phyloP scores from a whole-genome alignment of 257 asterid genomes.

The Haberlea rhodopensis region DNA sequence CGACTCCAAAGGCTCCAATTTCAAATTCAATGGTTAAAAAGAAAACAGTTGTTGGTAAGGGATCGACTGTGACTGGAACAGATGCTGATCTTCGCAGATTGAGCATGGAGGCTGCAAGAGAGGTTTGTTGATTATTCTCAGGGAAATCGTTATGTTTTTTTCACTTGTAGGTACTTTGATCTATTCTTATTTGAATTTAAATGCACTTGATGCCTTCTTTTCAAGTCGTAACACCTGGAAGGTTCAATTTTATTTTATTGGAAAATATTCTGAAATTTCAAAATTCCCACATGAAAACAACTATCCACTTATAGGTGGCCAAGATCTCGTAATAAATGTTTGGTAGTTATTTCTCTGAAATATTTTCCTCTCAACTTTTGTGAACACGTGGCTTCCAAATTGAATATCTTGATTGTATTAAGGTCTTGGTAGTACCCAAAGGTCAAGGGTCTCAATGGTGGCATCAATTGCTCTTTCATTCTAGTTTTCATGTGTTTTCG shows the following conservation, averaged over 20 bases:
- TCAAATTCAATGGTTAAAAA: conserved; percentile 76
- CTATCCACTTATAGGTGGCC: conserved; percentile 7
- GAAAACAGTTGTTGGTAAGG: conserved; percentile 78
- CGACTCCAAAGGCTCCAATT: conserved; percentile 83
- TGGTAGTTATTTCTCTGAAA: not conserved
- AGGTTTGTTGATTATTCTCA: conserved; percentile 48
- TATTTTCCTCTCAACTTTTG: conserved; percentile 1
- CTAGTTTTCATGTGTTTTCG: not conserved
- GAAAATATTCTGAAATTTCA: not conserved
- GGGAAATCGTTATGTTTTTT: not conserved
- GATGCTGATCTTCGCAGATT: conserved; percentile 98
- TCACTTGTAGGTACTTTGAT: conserved; percentile 2
- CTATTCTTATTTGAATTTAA: conserved; percentile 1
- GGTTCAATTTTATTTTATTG: not conserved
- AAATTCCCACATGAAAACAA: not conserved
- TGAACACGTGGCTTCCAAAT: not conserved
- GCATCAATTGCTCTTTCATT: not conserved
- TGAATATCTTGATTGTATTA: not conserved
- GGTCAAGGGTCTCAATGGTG: conserved; percentile 11
- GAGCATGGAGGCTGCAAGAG: conserved; percentile 99
- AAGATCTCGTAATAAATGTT: not conserved
- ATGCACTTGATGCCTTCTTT: not conserved
- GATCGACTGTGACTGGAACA: conserved; percentile 96
- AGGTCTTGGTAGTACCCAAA: conserved; percentile 3
- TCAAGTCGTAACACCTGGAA: not conserved